phyloP scores from a whole-genome alignment of 345 rosid genomes.

The Citrus inodora region DNA sequence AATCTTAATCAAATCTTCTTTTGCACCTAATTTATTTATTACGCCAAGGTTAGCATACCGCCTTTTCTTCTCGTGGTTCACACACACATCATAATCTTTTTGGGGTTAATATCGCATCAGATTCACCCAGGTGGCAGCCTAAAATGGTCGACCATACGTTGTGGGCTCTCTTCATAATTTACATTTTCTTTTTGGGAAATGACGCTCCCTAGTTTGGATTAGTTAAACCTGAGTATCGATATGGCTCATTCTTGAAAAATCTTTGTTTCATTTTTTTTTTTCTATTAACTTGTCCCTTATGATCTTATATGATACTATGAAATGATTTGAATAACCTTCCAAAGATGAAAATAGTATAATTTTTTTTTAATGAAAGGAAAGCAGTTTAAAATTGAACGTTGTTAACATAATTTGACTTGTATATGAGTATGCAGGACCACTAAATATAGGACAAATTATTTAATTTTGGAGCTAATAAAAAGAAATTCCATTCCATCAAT shows the following conservation, averaged over 20 bases:
- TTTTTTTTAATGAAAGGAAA: too few species aligned
- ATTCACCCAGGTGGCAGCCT: not conserved
- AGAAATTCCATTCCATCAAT: not conserved
- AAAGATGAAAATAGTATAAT: not conserved
- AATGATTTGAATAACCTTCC: not conserved
- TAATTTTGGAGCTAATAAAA: not conserved
- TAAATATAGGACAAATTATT: too few species aligned
- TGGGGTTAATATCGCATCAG: not conserved
- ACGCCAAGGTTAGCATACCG: not conserved
- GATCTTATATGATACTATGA: not conserved
- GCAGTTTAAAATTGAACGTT: too few species aligned
- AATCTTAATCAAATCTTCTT: constrained; percentile 1
- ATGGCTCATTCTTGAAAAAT: not conserved
- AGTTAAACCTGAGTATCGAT: not conserved
- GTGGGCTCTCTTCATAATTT: not conserved
- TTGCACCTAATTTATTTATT: not conserved
- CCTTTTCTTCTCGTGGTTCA: too few species aligned
- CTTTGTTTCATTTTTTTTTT: not conserved
- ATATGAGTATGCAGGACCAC: too few species aligned
- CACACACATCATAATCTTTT: not conserved
- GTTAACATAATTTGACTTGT: too few species aligned
- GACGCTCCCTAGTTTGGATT: not conserved
- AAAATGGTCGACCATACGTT: not conserved
- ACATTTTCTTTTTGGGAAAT: too few species aligned
- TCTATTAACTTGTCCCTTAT: not conserved